A percentile compares a stretch with the other conserved stretches of the same genome.
Evolutionary conservation across 129 eudicot species (phyloP).

Genomic region (Artemisia tridentata): DNA sequence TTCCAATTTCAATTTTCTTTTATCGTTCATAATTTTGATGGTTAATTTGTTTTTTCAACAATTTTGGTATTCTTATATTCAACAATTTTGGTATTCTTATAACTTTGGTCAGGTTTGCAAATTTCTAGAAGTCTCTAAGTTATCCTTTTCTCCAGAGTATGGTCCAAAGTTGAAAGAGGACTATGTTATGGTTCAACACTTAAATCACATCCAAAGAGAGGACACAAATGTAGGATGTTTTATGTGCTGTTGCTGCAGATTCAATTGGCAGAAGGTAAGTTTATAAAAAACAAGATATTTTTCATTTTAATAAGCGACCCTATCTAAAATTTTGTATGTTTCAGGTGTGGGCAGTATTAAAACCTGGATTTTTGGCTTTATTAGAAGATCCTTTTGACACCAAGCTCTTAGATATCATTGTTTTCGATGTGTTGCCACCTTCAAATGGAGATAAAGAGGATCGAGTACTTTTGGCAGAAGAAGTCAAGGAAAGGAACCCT

Average conservation of each 20-base stretch:
- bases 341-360: conserved; percentile 95
- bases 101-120: conserved; percentile 70
- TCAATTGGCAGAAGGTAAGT: conserved; percentile 75
- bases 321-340: conserved; percentile 11
- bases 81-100: conserved; percentile 21
- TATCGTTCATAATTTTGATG: conserved; percentile 1
- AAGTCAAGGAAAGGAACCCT: conserved; percentile 75
- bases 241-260: conserved; percentile 54
- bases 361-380: conserved; percentile 93
- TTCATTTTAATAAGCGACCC: neutral
- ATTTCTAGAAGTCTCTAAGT: conserved; percentile 90
- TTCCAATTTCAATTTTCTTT: conserved; percentile 10
- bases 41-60: conserved; percentile 2
- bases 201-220: conserved; percentile 46
- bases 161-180: conserved; percentile 95
- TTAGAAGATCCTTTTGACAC: conserved; percentile 67
- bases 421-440: conserved; percentile 71
- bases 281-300: neutral
- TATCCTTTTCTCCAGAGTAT: conserved; percentile 76
- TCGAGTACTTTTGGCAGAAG: conserved; percentile 54
- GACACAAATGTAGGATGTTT: conserved; percentile 42
- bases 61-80: conserved; percentile 23
- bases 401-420: conserved; percentile 70
- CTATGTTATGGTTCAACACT: conserved; percentile 68
- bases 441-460: conserved; percentile 49